A percentile compares a stretch with the other conserved stretches of the same genome.
Conservation (phyloP, 2,329 filamentous ascomycete species). For the Colletotrichum falcatum region DNA sequence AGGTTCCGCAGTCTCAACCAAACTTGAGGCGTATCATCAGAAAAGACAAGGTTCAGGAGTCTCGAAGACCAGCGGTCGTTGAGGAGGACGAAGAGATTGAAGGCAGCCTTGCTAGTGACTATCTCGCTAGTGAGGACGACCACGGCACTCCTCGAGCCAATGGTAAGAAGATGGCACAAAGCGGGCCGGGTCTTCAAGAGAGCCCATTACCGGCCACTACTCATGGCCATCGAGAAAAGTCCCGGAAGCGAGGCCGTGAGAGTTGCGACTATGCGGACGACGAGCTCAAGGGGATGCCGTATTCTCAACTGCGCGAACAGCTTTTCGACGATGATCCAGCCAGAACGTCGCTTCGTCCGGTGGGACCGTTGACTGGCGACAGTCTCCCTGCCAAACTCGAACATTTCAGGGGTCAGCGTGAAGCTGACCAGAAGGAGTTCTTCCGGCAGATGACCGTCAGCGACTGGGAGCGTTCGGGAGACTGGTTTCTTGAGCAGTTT, state of each 20-base stretch:
- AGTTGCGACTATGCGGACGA: conserved; percentile 69
- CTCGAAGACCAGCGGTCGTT: neutral
- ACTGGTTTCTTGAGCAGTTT: conserved; percentile 71
- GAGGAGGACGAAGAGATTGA: conserved; percentile 23
- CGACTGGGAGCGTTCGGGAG: conserved; percentile 70
- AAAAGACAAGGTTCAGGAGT: conserved; percentile 8
- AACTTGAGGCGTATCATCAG: conserved; percentile 19
- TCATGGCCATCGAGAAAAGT: conserved; percentile 40
- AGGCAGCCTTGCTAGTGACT: conserved; percentile 36
- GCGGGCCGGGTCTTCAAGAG: conserved; percentile 42
- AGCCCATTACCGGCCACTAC: conserved; percentile 42
- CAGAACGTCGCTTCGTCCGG: conserved; percentile 55
- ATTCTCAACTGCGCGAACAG: conserved; percentile 61
- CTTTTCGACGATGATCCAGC: conserved; percentile 69
- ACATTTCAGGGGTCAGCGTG: conserved; percentile 61
- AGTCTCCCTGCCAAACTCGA: conserved; percentile 62
- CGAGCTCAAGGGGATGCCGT: conserved; percentile 66
- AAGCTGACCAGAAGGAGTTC: conserved; percentile 61
- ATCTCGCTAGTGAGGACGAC: conserved; percentile 35
- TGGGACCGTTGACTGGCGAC: conserved; percentile 52
- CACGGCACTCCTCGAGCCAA: conserved; percentile 41
- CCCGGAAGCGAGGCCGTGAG: conserved; percentile 57
- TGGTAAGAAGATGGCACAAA: conserved; percentile 40
- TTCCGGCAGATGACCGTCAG: conserved; percentile 65
- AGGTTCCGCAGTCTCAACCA: conserved; percentile 39